Evolutionary conservation across 495 filamentous ascomycete species (phyloP).

Genomic region (Aspergillus ellipticus): DNA sequence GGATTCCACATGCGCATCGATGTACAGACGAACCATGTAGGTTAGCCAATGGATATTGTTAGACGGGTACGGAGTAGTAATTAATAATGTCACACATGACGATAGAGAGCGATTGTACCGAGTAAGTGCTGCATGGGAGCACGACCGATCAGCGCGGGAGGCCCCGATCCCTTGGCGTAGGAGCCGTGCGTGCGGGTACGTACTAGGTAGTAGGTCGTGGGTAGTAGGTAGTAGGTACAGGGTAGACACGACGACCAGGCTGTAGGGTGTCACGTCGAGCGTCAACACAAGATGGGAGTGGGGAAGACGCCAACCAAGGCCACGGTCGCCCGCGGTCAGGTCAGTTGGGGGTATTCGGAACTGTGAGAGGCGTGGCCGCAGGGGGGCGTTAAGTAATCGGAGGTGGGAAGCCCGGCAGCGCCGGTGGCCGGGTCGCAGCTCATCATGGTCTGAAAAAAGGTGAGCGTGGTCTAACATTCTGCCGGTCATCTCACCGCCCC

Average conservation of each 20-base stretch:
- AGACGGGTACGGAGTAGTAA: constrained; percentile 20
- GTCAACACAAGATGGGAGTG: too few species aligned
- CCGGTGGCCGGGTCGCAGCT: too few species aligned
- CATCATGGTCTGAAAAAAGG: too few species aligned
- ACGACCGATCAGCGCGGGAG: not conserved
- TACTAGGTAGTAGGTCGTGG: not conserved
- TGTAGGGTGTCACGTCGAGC: not conserved
- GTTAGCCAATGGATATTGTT: constrained; percentile 4
- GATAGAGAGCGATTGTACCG: not conserved
- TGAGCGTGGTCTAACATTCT: too few species aligned
- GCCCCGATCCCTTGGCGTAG: not conserved
- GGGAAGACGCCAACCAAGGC: too few species aligned
- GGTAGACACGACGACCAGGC: not conserved
- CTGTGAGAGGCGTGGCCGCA: too few species aligned
- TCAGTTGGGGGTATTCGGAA: too few species aligned
- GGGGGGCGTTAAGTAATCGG: too few species aligned
- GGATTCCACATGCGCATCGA: not conserved
- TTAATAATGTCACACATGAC: constrained; percentile 22
- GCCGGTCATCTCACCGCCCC: too few species aligned
- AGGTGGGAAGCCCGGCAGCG: not conserved
- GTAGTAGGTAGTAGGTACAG: not conserved
- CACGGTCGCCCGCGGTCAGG: too few species aligned
- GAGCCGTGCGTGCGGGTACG: not conserved
- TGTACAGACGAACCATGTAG: constrained; percentile 6
- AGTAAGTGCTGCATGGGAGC: not conserved